Base-by-base conservation (phyloP, 371 early-diverging fungal species). In the Conidiobolus incongruus region DNA sequence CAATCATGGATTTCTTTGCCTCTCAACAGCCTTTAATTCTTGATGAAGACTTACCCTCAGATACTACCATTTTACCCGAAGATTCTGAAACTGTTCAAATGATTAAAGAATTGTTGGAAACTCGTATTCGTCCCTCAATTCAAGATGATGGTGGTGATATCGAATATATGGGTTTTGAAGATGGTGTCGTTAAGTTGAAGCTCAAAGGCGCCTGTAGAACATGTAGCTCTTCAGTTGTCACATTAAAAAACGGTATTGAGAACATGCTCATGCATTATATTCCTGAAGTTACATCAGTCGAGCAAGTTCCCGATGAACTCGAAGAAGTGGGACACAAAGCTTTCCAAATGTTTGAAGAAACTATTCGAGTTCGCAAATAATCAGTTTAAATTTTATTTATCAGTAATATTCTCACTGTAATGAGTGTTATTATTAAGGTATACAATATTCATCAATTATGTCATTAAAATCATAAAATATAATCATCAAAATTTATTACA, bases 71-170 rank as follows among this genome's bases (percentile, higher is more conserved):
- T 37, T 54, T 58, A 22, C 72, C 72, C 33, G 84, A 77, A 43
- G 88, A 88, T 55, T 67, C 78, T 8, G 94, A 96, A 49, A 74
- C 74, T 22, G 92, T 92, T 2, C 78, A 81, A 38, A 89, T 92
- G 89, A 93, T 96, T 52, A 96, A 94, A 58, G 94, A 93, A 56
- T 54, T 96, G 44, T 62, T 96, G 35, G 95, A 94, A 38, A 84
- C 91, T 2, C 68, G 94, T 24, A 87, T 96, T 44, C 68, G 97
- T 13, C 97, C 97, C 7, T 77, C 93, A 2, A 91, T 96, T 46
- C 85, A 84, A 62, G 91, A 93, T 47, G 97, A 96, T 54, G 97
- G 97, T 44, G 97, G 97, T 2, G 97, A 96, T 67, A 75, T 96
- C 47, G 92, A 93, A 54, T 96, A 79, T 54, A 65, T 76, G 33